A percentile compares a stretch with the other conserved stretches of the same genome.
phyloP scores from a whole-genome alignment of 148 eudicot genomes.

The Cornus kousa region DNA sequence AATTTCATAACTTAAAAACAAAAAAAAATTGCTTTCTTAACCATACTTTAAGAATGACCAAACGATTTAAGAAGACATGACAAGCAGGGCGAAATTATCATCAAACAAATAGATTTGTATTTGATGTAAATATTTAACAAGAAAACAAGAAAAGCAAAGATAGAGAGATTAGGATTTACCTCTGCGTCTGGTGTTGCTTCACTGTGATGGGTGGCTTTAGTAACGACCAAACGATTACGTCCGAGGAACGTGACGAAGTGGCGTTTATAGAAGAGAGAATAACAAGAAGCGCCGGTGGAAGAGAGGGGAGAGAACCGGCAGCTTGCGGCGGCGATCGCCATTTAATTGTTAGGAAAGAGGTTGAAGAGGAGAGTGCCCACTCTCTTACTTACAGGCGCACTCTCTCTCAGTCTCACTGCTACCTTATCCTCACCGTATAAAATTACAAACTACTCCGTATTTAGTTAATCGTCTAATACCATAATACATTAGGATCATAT shows the following conservation, averaged over 20 bases:
- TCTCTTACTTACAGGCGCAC: background rate
- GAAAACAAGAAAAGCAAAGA: too few species aligned
- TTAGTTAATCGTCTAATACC: too few species aligned
- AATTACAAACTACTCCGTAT: too few species aligned
- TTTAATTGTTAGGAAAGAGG: background rate
- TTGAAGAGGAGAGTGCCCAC: background rate
- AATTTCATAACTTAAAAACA: too few species aligned
- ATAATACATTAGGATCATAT: too few species aligned
- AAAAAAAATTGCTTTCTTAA: too few species aligned
- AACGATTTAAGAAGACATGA: too few species aligned
- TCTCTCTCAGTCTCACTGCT: background rate
- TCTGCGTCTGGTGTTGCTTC: conserved; percentile 3
- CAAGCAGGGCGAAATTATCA: too few species aligned
- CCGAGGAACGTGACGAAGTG: conserved; percentile 17
- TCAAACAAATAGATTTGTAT: too few species aligned
- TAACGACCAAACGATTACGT: conserved; percentile 7
- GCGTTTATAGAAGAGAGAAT: conserved; percentile 26
- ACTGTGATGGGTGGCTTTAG: conserved; percentile 16
- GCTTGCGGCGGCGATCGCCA: conserved; percentile 41
- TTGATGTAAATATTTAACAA: too few species aligned
- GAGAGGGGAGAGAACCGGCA: conserved; percentile 26
- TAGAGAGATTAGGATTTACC: conserved; percentile 16
- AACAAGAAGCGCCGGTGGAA: conserved; percentile 24
- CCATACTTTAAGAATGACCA: too few species aligned
- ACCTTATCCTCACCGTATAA: background rate